Percentiles rank a stretch among this genome's conserved stretches.
These are phyloP conservation scores for Phragmites australis DNA, from an alignment of 176 grass and related monocot species.

Conservation along the genomic window DNA sequence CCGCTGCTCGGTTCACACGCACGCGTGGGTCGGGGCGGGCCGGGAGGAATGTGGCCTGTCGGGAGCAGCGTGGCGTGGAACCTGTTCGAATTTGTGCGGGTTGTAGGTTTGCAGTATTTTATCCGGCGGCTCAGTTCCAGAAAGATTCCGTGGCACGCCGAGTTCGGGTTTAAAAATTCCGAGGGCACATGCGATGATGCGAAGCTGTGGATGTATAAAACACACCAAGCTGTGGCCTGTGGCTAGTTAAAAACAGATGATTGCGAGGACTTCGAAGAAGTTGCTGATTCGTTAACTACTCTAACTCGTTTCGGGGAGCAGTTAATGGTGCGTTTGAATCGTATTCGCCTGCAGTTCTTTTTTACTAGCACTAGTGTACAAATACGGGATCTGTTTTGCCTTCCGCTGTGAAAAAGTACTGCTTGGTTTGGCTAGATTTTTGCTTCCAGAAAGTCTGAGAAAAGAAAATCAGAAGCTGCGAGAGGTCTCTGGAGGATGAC, in stretches of 20 bases:
- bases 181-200: constrained; percentile 13
- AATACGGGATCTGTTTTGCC: background rate
- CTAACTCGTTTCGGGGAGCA: background rate
- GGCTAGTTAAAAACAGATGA: too few species aligned
- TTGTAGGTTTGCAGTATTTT: background rate
- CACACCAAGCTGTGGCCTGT: too few species aligned
- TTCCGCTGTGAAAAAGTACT: background rate
- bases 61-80: background rate
- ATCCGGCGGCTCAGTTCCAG: constrained; percentile 30
- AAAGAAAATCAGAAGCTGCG: too few species aligned
- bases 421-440: too few species aligned
- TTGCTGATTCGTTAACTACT: background rate
- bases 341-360: background rate
- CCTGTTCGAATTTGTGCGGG: background rate
- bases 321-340: background rate
- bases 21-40: background rate
- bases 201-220: background rate
- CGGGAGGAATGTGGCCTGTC: constrained; percentile 1
- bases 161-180: background rate
- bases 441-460: too few species aligned
- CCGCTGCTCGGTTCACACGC: constrained; percentile 16
- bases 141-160: background rate
- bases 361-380: background rate
- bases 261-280: background rate
- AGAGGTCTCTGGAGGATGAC: too few species aligned